Evolutionary conservation across 2,329 filamentous ascomycete genomes (phyloP).

Genomic region (Phaeosphaeriaceae sp.): DNA sequence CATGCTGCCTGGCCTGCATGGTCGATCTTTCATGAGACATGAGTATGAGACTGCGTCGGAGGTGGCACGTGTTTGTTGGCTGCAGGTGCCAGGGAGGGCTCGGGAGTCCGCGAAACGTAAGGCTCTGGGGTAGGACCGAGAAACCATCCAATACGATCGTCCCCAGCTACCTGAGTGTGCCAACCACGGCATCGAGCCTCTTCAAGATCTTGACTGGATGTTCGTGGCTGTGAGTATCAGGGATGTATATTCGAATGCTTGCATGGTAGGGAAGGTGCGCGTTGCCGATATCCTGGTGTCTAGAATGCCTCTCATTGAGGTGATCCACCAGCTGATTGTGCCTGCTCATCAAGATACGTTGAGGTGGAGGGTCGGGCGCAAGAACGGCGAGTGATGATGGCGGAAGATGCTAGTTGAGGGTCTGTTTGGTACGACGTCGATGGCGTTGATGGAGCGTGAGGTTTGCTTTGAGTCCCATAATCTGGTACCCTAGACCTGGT

Average conservation of each 20-base stretch:
- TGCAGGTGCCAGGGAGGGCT: neutral
- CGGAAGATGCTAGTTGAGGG: neutral
- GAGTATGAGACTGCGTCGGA: neutral
- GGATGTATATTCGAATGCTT: neutral
- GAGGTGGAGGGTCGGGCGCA: neutral
- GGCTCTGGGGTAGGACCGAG: neutral
- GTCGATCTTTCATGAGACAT: neutral
- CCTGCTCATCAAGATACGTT: neutral
- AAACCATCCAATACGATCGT: neutral
- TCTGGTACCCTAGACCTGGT: constrained; percentile 1
- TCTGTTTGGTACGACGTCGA: neutral
- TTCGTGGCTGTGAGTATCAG: neutral
- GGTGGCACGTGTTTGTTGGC: neutral
- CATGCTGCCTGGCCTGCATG: neutral
- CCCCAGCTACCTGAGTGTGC: neutral
- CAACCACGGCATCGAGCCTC: neutral
- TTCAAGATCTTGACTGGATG: neutral
- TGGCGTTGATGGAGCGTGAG: neutral
- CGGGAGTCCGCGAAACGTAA: neutral
- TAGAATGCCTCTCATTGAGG: neutral
- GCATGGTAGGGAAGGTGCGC: neutral
- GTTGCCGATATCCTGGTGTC: neutral
- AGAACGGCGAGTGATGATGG: neutral
- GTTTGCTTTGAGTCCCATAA: neutral
- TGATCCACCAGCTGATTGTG: neutral